Base-by-base conservation (phyloP, 371 early-diverging fungal species). In the Apophysomyces sp. region DNA sequence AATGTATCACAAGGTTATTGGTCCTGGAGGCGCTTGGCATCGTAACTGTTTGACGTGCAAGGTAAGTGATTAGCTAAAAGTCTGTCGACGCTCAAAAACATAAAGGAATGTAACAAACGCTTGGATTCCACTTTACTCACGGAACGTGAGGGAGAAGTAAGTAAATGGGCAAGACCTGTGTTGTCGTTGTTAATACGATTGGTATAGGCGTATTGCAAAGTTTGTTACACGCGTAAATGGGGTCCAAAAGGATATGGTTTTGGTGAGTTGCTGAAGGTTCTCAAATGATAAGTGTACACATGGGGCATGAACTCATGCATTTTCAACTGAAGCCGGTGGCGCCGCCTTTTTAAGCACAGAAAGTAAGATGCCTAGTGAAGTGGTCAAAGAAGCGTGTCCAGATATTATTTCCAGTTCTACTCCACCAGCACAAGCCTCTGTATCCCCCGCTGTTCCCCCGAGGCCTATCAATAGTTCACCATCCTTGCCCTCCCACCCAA, bases 231-330 rank as follows among this genome's bases (percentile, higher is more conserved):
- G 55, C 78, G 81, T 28, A 67, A 70, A 68, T 81, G 78, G 78
- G 81, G 78, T n/a, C 78, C 81, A 1, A 81, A 80, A 58, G 78
- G 81, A 16, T 81, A 81, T 67, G 81, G 80, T 15, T 80, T 77
- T 67, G 81, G 81, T 72, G 71, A 62, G 55, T 36, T 4, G 18
- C 18, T 15, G 41, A 58, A 55, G 18, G 29, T 53, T n/a, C n/a
- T n/a, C n/a, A n/a, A n/a, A 18, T 18, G 29, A 24, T 28, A 52
- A 36, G 13, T 3, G 32, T 12, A 30, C n/a, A 18, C 16, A 27
- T 15, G 15, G 1, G 6, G n/a, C 5, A 16, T 24, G 30, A n/a
- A 26, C 9, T 24, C n/a, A 21, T 21, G 12, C 32, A 5, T 6
- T 52, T 18, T 32, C 37, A 27, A 28, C 56, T 26, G 18, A 51